These are phyloP conservation scores for Xylariales sp. DNA, from an alignment of 2,329 filamentous ascomycete species.

Conservation along the genomic window DNA sequence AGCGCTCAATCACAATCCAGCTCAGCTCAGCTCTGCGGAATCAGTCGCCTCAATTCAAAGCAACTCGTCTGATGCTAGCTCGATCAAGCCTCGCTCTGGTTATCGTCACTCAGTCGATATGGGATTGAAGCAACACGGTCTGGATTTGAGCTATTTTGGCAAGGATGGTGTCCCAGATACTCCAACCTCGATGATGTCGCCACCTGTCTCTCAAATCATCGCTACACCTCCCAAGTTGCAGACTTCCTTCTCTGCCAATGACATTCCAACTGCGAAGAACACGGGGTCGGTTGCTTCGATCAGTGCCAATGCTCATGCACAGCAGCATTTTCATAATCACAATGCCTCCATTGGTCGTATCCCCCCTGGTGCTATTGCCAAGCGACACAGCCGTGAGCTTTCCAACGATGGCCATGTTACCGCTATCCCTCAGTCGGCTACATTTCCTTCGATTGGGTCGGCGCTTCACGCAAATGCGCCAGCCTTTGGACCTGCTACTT, in stretches of 20 bases:
- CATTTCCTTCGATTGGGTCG: slow-evolving; percentile 61
- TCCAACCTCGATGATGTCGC: slow-evolving; percentile 33
- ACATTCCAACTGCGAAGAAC: slow-evolving; percentile 81
- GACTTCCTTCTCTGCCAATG: slow-evolving; percentile 85
- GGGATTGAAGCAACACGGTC: slow-evolving; percentile 31
- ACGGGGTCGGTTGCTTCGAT: slow-evolving; percentile 41
- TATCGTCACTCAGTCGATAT: slow-evolving; percentile 58
- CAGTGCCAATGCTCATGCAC: slow-evolving; percentile 55
- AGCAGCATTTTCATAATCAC: slow-evolving; percentile 68
- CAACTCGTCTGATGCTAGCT: slow-evolving; percentile 37
- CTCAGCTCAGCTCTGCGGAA: slow-evolving; percentile 31
- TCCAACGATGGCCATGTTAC: slow-evolving; percentile 41
- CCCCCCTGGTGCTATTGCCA: slow-evolving; percentile 59
- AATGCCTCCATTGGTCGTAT: slow-evolving; percentile 80
- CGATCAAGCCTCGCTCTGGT: slow-evolving; percentile 42
- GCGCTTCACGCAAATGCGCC: slow-evolving; percentile 75
- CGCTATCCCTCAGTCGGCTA: slow-evolving; percentile 32
- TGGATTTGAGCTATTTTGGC: slow-evolving; percentile 42
- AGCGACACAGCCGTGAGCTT: slow-evolving; percentile 71
- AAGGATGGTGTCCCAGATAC: slow-evolving; percentile 36
- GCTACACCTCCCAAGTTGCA: slow-evolving; percentile 70
- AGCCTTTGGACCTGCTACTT: slow-evolving; percentile 64
- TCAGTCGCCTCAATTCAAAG: slow-evolving; percentile 32
- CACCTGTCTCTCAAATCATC: slow-evolving; percentile 48
- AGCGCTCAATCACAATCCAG: slow-evolving; percentile 36